These are phyloP conservation scores for Starmerella floricola DNA, from an alignment of 805 yeast genomes.

Conservation along the genomic window DNA sequence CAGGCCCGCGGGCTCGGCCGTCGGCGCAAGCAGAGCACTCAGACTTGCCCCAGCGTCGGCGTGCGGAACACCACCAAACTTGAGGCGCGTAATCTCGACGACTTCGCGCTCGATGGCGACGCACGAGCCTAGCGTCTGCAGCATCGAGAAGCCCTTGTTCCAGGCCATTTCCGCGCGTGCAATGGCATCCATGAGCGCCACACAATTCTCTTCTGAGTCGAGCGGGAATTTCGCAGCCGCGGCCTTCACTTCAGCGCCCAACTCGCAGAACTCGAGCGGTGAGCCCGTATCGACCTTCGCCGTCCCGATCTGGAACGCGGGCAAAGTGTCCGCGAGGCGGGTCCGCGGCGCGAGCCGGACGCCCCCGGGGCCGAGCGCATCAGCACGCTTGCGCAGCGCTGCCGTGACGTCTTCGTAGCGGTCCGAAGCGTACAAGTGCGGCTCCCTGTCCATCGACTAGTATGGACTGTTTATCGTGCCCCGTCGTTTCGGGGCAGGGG, in stretches of 20 bases:
- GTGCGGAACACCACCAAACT: not conserved
- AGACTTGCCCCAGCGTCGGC: no score
- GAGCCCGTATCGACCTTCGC: conserved; percentile 66
- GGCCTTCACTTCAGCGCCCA: conserved; percentile 32
- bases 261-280: conserved; percentile 32
- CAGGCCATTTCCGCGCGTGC: conserved; percentile 51
- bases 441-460: conserved; percentile 11
- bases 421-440: conserved; percentile 25
- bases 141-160: conserved; percentile 61
- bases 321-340: conserved; percentile 68
- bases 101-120: conserved; percentile 55
- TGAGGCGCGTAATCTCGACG: conserved; percentile 22
- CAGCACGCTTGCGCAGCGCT: conserved; percentile 19
- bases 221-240: conserved; percentile 31
- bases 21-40: no score
- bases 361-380: conserved; percentile 36
- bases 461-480: no score
- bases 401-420: conserved; percentile 25
- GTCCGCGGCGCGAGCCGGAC: conserved; percentile 51
- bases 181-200: conserved; percentile 43
- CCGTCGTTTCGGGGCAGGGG: no score
- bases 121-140: conserved; percentile 69
- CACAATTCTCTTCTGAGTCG: conserved; percentile 33
- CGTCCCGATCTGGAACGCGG: conserved; percentile 67
- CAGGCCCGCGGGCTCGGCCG: no score